Evolutionary conservation across 2,329 filamentous ascomycete genomes (phyloP), one percentile per base, ranked within the genome.

Genomic region (Aspergillus hortae): DNA sequence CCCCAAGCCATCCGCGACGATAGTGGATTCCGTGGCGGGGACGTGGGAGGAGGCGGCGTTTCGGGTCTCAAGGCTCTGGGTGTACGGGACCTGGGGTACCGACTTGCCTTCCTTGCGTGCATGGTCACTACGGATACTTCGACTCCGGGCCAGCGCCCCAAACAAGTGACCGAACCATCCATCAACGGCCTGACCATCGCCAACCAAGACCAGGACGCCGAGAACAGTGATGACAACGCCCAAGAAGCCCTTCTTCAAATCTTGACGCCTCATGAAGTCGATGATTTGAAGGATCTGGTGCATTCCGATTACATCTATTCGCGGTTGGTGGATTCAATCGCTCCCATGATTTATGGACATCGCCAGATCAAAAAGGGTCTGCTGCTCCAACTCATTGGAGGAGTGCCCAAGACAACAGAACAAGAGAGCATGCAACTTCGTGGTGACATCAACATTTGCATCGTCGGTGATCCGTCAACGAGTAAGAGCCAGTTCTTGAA

Each of bases 401-500:
- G 94, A 77, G 90, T 99, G 2, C 85, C 86, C 73, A 99, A 99
- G 72, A 83, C 83, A 19, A 99, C 94, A 0, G 82, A 90, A 0
- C 61, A 68, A 46, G 94, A 99, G 74, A 92, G 90, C 56, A 96
- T 99, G 90, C 85, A 92, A 57, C 81, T 99, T 41, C 86, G 94
- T 81, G 94, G 94, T 61, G 94, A 99, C 67, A 92, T 99, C 78
- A 99, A 99, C 75, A 95, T 99, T 56, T 99, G 94, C 73, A 90
- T 99, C 61, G 94, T 99, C 53, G 94, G 94, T 54, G 94, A 99
- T 67, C 94, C 94, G 1, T 95, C 90, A 10, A 99, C 94, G 1
- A 95, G 90, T 59, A 99, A 99, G 72, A 96, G 92, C 30, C 94
- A 99, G 64, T 99, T 99, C 72, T 77, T 99, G 63, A 97, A 97